These are phyloP conservation scores for Limnomonas spitsbergensis DNA, from an alignment of 139 green algal genomes.

Conservation along the genomic window DNA sequence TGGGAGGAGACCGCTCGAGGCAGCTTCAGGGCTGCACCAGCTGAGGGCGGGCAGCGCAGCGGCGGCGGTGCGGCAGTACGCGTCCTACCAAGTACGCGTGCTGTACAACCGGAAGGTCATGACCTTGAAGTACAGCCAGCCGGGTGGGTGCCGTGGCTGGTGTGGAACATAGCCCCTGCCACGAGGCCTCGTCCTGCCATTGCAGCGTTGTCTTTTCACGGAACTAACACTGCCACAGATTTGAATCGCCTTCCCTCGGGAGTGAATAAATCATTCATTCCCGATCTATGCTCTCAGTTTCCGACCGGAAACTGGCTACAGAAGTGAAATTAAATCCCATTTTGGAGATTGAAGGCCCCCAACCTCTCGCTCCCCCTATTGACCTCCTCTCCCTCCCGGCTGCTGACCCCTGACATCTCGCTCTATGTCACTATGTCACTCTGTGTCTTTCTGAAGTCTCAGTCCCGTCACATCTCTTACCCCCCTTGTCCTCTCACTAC, in stretches of 20 bases:
- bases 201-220: background rate
- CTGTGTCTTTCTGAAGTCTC: background rate
- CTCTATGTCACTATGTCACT: no score
- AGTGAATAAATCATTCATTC: no score
- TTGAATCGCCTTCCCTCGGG: background rate
- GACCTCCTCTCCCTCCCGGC: no score
- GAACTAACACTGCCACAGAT: background rate
- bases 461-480: background rate
- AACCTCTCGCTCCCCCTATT: no score
- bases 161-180: background rate
- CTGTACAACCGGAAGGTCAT: conserved; percentile 8
- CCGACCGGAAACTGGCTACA: no score
- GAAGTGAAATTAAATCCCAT: no score
- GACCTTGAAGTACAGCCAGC: background rate
- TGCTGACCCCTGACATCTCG: no score
- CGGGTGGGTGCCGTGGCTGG: background rate
- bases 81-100: background rate
- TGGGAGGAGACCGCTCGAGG: no score
- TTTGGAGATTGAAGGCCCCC: no score
- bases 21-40: no score
- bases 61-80: background rate
- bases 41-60: background rate
- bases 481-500: background rate
- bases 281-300: no score
- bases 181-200: background rate